Percentiles rank a stretch among this genome's conserved stretches.
Evolutionary conservation across 2,329 filamentous ascomycete genomes (phyloP).

Genomic region (Phialophora expanda): DNA sequence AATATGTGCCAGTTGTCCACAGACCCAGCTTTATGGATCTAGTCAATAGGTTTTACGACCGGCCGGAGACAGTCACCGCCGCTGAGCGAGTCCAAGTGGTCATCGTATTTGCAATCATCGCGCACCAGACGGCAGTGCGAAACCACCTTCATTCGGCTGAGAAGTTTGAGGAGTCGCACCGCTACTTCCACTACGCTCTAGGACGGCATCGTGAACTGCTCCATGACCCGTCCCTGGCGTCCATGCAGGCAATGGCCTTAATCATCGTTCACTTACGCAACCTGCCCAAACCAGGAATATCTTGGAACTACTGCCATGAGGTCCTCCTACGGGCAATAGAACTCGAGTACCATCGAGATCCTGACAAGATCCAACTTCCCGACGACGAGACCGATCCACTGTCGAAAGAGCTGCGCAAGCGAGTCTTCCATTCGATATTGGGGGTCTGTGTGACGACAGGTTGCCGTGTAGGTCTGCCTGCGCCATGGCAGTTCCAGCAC

Average conservation of each 20-base stretch:
- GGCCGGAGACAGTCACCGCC: slow-evolving; percentile 63
- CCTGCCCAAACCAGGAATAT: slow-evolving; percentile 79
- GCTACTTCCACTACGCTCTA: slow-evolving; percentile 77
- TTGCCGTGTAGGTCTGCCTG: slow-evolving; percentile 76
- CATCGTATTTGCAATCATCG: slow-evolving; percentile 79
- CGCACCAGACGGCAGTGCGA: slow-evolving; percentile 75
- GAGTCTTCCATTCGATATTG: slow-evolving; percentile 76
- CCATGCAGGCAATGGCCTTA: slow-evolving; percentile 75
- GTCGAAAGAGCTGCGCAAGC: slow-evolving; percentile 76
- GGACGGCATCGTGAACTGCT: slow-evolving; percentile 71
- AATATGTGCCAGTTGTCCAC: slow-evolving; percentile 78
- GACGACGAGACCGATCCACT: slow-evolving; percentile 56
- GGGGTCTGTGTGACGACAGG: slow-evolving; percentile 70
- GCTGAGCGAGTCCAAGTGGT: slow-evolving; percentile 74
- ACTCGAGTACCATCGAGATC: slow-evolving; percentile 74
- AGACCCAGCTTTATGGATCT: slow-evolving; percentile 73
- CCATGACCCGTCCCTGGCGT: slow-evolving; percentile 65
- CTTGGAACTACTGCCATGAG: slow-evolving; percentile 69
- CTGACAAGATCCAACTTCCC: slow-evolving; percentile 60
- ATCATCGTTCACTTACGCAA: slow-evolving; percentile 74
- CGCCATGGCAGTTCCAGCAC: slow-evolving; percentile 69
- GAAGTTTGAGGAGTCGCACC: slow-evolving; percentile 67
- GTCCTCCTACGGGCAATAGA: slow-evolving; percentile 74
- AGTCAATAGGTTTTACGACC: slow-evolving; percentile 74
- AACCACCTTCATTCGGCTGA: slow-evolving; percentile 65